These are phyloP conservation scores for Spinellus fusiger DNA, from an alignment of 192 early-diverging fungal genomes.

Conservation along the genomic window DNA sequence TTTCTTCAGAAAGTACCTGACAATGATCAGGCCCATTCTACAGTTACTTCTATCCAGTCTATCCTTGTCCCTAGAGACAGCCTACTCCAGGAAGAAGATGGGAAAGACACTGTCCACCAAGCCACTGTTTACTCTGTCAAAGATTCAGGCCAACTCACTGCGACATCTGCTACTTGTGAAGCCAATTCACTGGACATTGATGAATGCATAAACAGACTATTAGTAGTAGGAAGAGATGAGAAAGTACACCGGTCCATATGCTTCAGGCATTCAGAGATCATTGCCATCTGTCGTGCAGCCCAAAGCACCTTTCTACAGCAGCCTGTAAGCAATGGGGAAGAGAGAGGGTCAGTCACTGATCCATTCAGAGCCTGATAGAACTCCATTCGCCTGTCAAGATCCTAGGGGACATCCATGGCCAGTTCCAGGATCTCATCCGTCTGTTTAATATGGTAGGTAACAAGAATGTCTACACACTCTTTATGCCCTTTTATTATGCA, in stretches of 20 bases:
- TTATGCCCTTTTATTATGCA: neutral
- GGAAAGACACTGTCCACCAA: conserved; percentile 12
- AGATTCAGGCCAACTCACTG: conserved; percentile 25
- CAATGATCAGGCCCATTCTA: conserved; percentile 8
- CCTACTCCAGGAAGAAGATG: neutral
- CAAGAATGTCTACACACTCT: neutral
- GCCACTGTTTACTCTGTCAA: conserved; percentile 16
- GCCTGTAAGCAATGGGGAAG: conserved; percentile 36
- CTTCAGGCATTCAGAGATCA: conserved; percentile 85
- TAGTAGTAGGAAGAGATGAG: conserved; percentile 9
- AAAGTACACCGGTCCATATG: conserved; percentile 62
- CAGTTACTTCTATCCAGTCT: conserved; percentile 9
- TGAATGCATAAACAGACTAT: conserved; percentile 22
- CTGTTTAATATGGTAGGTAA: conserved; percentile 77
- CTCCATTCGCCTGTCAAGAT: conserved; percentile 74
- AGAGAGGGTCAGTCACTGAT: neutral
- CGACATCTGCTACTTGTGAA: conserved; percentile 13
- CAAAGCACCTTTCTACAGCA: conserved; percentile 86
- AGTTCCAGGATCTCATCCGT: conserved; percentile 87
- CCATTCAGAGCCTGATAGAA: conserved; percentile 51
- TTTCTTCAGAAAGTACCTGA: conserved; percentile 4
- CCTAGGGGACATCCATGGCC: conserved; percentile 92
- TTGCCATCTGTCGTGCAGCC: conserved; percentile 79
- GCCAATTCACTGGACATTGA: conserved; percentile 24
- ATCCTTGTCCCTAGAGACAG: conserved; percentile 10